Base-by-base conservation (phyloP, 2,329 filamentous ascomycete genomes). In the Fusarium heterosporum region DNA sequence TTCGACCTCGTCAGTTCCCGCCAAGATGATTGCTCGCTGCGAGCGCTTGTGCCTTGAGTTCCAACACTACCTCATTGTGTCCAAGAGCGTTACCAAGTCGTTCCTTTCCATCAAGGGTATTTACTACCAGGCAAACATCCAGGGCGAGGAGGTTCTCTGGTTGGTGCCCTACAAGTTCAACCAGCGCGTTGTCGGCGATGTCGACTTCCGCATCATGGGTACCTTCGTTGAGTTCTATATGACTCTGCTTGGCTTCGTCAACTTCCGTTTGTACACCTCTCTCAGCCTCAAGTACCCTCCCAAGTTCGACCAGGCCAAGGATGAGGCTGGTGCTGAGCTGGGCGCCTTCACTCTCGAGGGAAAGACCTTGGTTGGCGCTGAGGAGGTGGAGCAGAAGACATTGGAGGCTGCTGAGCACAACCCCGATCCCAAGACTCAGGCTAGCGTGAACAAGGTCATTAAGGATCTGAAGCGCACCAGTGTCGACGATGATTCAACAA, bases 151-250 rank as follows among this genome's bases (percentile, higher is more conserved):
- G 75, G 91, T 99, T 48, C 84, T 98, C 69, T 99, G 96, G 96
- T 85, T 99, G 38, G 95, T 97, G 12, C 96, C 96, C 1, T 99
- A 99, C 83, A 93, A 93, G 78, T 99, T 99, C 81, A 97, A 98
- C 75, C 96, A 99, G 83, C 87, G 92, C 71, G 90, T 97, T 14
- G 92, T 96, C 39, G 93, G 91, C 58, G 96, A 99, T 79, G 91
- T 99, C 68, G 96, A 99, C 79, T 99, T 97, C 82, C 87, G 96
- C 74, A 99, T 99, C 80, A 99, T 99, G 96, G 95, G 93, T 61
- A 99, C 96, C 6, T 99, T 99, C 76, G 90, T 99, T 69, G 95
- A 99, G 78, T 99, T 99, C 79, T 99, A 99, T 84, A 97, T 96
- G 74, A 98, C 95, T 6, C 85, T 99, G 14, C 84, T 99, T 19